Percentiles rank a stretch among this genome's conserved stretches.
These are phyloP conservation scores for Umbelopsis sp. DNA, from an alignment of 192 early-diverging fungal genomes.

Conservation along the genomic window DNA sequence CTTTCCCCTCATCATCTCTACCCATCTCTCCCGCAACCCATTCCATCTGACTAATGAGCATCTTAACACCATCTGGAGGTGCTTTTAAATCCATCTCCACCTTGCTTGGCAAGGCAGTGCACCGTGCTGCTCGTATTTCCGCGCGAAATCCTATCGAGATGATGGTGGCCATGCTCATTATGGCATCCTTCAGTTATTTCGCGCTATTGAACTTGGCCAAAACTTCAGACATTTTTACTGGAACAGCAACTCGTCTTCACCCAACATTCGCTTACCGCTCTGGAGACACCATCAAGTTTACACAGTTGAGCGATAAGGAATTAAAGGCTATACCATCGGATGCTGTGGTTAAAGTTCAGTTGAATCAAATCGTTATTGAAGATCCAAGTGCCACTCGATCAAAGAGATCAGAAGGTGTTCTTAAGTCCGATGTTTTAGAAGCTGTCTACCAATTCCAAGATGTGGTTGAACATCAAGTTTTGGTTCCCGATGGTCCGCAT, in stretches of 20 bases:
- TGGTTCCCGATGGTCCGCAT: conserved; percentile 24
- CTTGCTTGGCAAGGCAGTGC: conserved; percentile 39
- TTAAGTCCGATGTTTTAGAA: conserved; percentile 42
- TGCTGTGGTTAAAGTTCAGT: conserved; percentile 49
- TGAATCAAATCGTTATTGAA: conserved; percentile 62
- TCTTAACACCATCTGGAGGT: conserved; percentile 11
- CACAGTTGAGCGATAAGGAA: conserved; percentile 43
- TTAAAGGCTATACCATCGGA: conserved; percentile 40
- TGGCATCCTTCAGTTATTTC: conserved; percentile 79
- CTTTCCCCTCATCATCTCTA: not conserved
- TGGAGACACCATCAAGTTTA: conserved; percentile 34
- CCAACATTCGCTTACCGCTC: conserved; percentile 44
- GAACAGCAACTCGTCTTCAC: conserved; percentile 39
- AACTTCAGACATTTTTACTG: conserved; percentile 66
- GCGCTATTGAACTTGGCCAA: conserved; percentile 71
- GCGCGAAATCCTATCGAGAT: conserved; percentile 82
- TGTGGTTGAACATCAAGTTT: conserved; percentile 39
- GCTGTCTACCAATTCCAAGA: conserved; percentile 47
- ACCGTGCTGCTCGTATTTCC: conserved; percentile 49
- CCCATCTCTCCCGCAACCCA: not conserved
- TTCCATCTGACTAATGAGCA: conserved; percentile 9
- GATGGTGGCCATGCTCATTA: conserved; percentile 67
- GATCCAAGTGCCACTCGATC: conserved; percentile 16
- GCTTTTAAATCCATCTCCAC: conserved; percentile 22
- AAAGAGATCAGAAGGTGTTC: conserved; percentile 40